Base-by-base conservation (phyloP, 169 alveolate genomes). In the Cryptosporidium bovis region DNA sequence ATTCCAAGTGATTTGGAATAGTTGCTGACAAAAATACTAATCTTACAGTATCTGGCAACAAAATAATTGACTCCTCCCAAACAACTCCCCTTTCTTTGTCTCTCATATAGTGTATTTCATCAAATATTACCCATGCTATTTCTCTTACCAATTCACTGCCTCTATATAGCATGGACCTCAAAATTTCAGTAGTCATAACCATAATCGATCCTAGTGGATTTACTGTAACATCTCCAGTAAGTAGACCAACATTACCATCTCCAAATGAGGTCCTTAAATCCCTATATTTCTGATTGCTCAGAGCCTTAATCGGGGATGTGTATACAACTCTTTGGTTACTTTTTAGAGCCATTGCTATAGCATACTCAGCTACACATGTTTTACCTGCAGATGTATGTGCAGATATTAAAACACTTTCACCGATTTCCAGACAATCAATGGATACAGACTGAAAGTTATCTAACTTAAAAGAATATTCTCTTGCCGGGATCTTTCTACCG, bases 331-430 rank as follows among this genome's bases (percentile, higher is more conserved):
- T 93, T 90, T 97, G 97, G 50, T 97, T 95, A 91, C 97, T 97
- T 60, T 98, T 95, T 67, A 97, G 90, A 1, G 99, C 99, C 95
- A 95, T 91, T 0, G 99, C 99, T 46, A 98, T 98, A 13, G 99
- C 99, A 93, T 98, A 98, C 92, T 98, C 99, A 4, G 99, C 99
- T 27, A 98, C 99, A 33, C 97, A 99, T 5, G 99, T 99, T 92
- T 98, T 99, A 36, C 99, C 99, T 33, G 99, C 99, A 2, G 99
- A 97, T 0, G 99, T 98, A 90, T 98, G 99, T 1, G 99, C 99
- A 64, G 99, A 98, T 18, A 98, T 99, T 67, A 99, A 92, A 12
- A 98, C 99, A 51, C 97, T 94, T 91, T 98, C 99, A 64, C 96
- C 96, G 31, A 91, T 85, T 91, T 98, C 99, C 82, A 98, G 92